Evolutionary conservation across 164 flowering plant genomes (phyloP), one percentile per base, ranked within the genome.

Genomic region (Warburgia ugandensis): DNA sequence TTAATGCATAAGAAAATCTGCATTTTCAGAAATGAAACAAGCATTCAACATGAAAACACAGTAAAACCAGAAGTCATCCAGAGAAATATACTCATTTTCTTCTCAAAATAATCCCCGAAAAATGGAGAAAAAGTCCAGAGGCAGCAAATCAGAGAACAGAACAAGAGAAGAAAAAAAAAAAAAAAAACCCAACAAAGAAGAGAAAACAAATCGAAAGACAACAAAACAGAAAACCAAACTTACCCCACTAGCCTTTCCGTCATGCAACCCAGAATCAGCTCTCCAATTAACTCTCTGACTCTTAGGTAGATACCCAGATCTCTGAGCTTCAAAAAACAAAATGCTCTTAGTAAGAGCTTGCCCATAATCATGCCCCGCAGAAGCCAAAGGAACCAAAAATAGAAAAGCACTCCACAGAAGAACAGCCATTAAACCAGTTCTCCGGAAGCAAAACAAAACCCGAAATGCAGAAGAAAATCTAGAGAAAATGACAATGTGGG

Each of bases 261-360:
- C 99, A 6, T 70, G 50, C 13, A 94, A 52, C 29, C 95, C 99
- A 44, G 99, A 94, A 55, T 89, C 55, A 30, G 72, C 67, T 48
- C 99, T 77, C 99, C 99, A 94, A 0, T 66, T 69, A 41, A 89
- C 91, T 52, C 99, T 72, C 61, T 94, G 99, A 59, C 50, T 66
- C 8, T 44, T 14, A 1, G 99, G 99, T 10, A 94, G 85, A 54
- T 63, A 64, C 10, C 99, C 99, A 50, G 99, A 94, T 69, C 99
- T 78, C 70, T 94, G 99, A 55, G 92, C 97, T 64, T 94, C 99
- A 56, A 68, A 94, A 70, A 79, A 94, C 37, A 94, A 79, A 65
- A 94, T 58, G 80, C 92, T 73, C 68, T 94, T 89, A 31, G 66
- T 79, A 43, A 94, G 57, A 48, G 99, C 99, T 42, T 77, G 70